Evolutionary conservation across 2,329 filamentous ascomycete species (phyloP), one percentile per base, ranked within the genome.

Genomic region (Aspergillus amoenus): DNA sequence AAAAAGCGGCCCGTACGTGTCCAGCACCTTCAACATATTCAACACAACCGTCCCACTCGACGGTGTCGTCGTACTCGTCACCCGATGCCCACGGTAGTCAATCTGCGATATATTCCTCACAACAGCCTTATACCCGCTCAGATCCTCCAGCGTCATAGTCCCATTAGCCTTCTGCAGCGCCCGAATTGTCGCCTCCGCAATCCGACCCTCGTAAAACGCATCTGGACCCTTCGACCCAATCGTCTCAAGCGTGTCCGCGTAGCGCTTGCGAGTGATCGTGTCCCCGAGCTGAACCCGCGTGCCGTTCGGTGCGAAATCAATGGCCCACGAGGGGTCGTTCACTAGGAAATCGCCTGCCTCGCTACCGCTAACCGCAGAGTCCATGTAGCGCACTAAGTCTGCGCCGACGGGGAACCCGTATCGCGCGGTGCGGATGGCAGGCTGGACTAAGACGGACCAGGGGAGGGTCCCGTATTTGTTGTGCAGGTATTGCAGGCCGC

Each of bases 241-340:
- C 1, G 81, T 83, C 68, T 93, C 86, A 0, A 97, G 82, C 0
- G 92, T 91, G 59, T 90, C 70, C 64, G 90, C 92, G 69, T 93
- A 96, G 56, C 93, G 84, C 68, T 87, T 89, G 44, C 93, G 82
- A 0, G 88, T 93, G 67, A 97, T 91, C 0, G 75, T 88, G 48
- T 96, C 90, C 17, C 90, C 91, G 3, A 92, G 74, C 17, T 82
- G 78, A 0, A 96, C 66, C 3, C 90, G 78, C 0, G 82, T 88
- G 3, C 92, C 93, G 59, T 93, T 86, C 0, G 91, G 91, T 2
- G 91, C 92, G 76, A 97, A 97, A 70, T 97, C 93, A 47, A 89
- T 73, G 0, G 93, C 91, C 88, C 91, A 97, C 3, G 85, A 84
- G 0, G 88, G 86, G 56, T 97, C 86, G 3, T 89, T 80, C 0